These are phyloP conservation scores for Angophora floribunda DNA, from an alignment of 345 rosid species.

Conservation along the genomic window DNA sequence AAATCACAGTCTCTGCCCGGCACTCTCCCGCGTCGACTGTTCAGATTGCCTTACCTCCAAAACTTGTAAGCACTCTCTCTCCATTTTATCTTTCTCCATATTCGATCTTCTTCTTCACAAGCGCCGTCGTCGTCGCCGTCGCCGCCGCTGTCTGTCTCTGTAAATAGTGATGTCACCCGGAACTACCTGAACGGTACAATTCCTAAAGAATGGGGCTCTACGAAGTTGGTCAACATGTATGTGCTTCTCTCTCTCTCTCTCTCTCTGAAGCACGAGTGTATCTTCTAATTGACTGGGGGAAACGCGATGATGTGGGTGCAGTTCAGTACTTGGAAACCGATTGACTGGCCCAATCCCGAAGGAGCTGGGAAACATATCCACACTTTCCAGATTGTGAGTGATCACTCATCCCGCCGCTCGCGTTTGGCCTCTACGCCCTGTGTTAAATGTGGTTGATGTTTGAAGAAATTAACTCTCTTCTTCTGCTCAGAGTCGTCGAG, in stretches of 20 bases:
- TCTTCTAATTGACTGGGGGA: background rate
- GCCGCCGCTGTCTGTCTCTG: too few relatives aligned
- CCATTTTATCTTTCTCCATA: background rate
- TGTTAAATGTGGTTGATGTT: background rate
- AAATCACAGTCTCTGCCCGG: background rate
- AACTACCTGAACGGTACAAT: slow-evolving; percentile 3
- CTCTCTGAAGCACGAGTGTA: background rate
- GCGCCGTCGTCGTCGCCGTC: background rate
- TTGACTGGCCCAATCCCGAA: background rate
- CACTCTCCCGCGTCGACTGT: background rate
- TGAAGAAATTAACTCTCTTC: background rate
- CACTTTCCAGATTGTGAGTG: slow-evolving; percentile 1
- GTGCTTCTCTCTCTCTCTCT: too few relatives aligned
- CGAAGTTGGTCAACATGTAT: background rate
- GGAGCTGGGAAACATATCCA: slow-evolving; percentile 5
- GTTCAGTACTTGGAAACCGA: slow-evolving; percentile 1
- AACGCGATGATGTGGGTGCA: background rate
- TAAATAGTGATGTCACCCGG: background rate
- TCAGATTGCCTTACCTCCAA: background rate
- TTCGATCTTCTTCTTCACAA: background rate
- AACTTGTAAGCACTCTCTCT: background rate
- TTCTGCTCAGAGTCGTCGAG: slow-evolving; percentile 3
- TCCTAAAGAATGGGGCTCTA: background rate
- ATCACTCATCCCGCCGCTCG: background rate
- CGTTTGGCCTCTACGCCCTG: background rate